Conservation (phyloP, 2,329 filamentous ascomycete genomes). For the Colletotrichum musicola region DNA sequence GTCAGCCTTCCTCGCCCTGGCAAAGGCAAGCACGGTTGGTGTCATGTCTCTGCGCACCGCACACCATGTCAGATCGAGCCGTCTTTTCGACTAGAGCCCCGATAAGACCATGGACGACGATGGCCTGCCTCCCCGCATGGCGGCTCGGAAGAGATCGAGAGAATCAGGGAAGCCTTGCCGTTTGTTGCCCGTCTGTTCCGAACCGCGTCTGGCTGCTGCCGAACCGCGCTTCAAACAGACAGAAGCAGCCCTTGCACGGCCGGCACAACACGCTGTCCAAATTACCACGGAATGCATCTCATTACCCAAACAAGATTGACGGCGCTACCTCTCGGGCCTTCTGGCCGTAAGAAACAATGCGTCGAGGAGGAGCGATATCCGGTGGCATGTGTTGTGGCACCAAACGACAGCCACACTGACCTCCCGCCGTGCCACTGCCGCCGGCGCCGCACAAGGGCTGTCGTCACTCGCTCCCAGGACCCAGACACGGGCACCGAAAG, state of each 20-base stretch:
- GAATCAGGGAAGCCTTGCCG: background rate
- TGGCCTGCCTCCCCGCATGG: background rate
- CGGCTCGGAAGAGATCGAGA: background rate
- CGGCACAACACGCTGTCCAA: background rate
- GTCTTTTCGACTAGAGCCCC: background rate
- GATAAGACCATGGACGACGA: background rate
- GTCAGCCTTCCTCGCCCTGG: conserved; percentile 17
- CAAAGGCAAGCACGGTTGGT: conserved; percentile 6
- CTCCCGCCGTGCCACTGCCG: conserved; percentile 23
- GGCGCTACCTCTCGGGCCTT: background rate
- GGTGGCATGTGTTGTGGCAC: conserved; percentile 18
- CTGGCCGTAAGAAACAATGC: background rate
- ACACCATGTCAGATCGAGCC: background rate
- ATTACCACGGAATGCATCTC: conserved; percentile 10
- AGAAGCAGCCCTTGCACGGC: background rate
- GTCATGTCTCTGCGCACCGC: conserved; percentile 12
- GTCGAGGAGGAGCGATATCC: background rate
- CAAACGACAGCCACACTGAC: conserved; percentile 31
- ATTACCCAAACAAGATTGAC: background rate
- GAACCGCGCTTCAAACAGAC: conserved; percentile 1
- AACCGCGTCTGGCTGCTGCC: background rate
- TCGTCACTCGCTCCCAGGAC: conserved; percentile 7
- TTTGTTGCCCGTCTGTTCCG: conserved; percentile 1
- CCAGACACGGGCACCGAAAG: background rate
- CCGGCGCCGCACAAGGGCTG: conserved; percentile 12